Evolutionary conservation across 352 stramenopile species (phyloP), one percentile per base, ranked within the genome.

Genomic region (Sclerospora graminicola): DNA sequence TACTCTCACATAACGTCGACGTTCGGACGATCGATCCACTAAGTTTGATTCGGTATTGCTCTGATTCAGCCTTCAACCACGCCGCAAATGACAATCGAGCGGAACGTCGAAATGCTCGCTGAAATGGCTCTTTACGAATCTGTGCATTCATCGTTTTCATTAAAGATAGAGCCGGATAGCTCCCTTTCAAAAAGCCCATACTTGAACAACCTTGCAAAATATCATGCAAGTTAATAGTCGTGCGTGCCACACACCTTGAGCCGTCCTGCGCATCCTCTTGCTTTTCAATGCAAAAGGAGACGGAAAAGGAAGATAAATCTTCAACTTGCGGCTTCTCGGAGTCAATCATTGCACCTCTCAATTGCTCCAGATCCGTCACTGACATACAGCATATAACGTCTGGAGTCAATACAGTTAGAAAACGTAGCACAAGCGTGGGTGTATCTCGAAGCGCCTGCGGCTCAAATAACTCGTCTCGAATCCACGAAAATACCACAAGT

Each of bases 401-500:
- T 1, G 58, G 32, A 5, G 44, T 57, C 28, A 72, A 56, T 8
- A 46, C 54, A 8, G 57, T 58, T 2, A 72, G 30, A 50, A 85
- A 81, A 0, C 75, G 75, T 19, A 90, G 33, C 20, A 84, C 60
- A 31, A 84, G 84, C 9, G 75, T 66, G 11, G 75, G 58, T 0
- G 65, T 80, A 19, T 71, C 66, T 2, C 76, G 76, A 31, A 88
- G 53, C 0, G 21, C 34, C 27, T 63, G 33, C 0, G 59, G 48
- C 0, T 71, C 42, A 45, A 88, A 84, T 4, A 70, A 35, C 3
- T 54, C 38, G 24, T 82, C 66, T 20, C 57, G 41, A 6, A 90
- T 51, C 75, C 79, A 90, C 1, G 62, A 51, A 54, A 88, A 90
- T 9, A 84, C 34, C 11, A 84, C 60, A 4, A 89, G 24, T 16